phyloP scores from a whole-genome alignment of 2,329 filamentous ascomycete genomes.

The Aspergillus intermedius region DNA sequence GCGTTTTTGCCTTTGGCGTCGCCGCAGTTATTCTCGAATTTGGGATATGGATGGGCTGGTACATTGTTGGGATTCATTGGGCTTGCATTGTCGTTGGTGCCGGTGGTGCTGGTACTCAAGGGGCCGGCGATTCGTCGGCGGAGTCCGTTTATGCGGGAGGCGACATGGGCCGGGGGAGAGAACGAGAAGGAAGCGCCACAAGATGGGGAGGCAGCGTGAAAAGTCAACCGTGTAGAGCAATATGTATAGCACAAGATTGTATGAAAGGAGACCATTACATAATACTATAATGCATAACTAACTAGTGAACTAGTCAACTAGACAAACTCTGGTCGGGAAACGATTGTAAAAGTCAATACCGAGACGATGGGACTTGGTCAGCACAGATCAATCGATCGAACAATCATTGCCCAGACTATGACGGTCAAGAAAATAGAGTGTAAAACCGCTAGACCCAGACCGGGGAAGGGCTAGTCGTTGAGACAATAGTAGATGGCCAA shows the following conservation, averaged over 20 bases:
- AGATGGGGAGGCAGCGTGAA: too few relatives aligned
- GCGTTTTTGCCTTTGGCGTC: slow-evolving; percentile 42
- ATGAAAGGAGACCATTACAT: too few relatives aligned
- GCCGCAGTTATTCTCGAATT: slow-evolving; percentile 32
- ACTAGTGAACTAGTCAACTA: too few relatives aligned
- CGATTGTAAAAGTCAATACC: neutral
- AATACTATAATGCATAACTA: too few relatives aligned
- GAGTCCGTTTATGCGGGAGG: slow-evolving; percentile 27
- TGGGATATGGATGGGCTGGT: slow-evolving; percentile 41
- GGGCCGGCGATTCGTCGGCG: slow-evolving; percentile 32
- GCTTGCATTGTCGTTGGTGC: slow-evolving; percentile 32
- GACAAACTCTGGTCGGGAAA: neutral
- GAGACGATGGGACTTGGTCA: neutral
- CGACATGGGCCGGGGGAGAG: slow-evolving; percentile 14
- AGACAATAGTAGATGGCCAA: neutral
- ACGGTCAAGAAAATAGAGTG: neutral
- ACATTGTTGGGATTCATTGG: slow-evolving; percentile 40
- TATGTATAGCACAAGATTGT: too few relatives aligned
- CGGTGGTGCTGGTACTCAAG: slow-evolving; percentile 36
- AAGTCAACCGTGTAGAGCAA: too few relatives aligned
- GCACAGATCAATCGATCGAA: neutral
- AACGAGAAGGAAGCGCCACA: slow-evolving; percentile 2
- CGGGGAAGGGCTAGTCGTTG: neutral
- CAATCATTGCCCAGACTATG: neutral
- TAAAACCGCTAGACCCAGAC: neutral